Conservation (phyloP, 768 basidiomycete genomes). For the Psilocybe azurescens region DNA sequence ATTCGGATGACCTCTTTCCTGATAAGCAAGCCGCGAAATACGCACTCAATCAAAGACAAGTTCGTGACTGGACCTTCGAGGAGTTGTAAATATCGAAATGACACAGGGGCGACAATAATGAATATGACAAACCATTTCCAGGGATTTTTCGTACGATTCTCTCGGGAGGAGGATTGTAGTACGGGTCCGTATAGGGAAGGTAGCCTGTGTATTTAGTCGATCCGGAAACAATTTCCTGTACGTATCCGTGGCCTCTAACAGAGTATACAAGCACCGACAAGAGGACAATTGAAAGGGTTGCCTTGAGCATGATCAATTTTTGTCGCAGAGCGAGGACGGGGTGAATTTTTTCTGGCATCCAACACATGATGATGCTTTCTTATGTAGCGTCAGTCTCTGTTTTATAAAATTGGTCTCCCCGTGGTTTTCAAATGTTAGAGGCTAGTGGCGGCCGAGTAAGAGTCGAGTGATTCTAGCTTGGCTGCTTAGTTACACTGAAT, state of each 20-base stretch:
- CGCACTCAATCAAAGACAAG: slow-evolving; percentile 43
- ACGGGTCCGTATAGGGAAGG: slow-evolving; percentile 41
- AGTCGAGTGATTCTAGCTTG: not conserved
- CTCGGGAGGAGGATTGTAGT: slow-evolving; percentile 37
- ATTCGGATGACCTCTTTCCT: not conserved
- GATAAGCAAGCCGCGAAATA: not conserved
- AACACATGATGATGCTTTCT: too few species aligned
- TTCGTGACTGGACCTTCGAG: slow-evolving; percentile 41
- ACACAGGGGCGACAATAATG: too few species aligned
- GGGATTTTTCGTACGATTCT: slow-evolving; percentile 49
- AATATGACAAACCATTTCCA: slow-evolving; percentile 37
- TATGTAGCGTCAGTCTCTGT: too few species aligned
- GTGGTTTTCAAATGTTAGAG: not conserved
- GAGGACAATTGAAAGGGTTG: not conserved
- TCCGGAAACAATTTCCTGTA: slow-evolving; percentile 41
- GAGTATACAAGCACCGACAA: slow-evolving; percentile 10
- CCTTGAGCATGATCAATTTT: not conserved
- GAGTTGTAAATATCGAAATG: not conserved
- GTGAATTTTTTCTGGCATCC: too few species aligned
- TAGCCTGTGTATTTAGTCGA: slow-evolving; percentile 42
- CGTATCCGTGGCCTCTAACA: slow-evolving; percentile 42
- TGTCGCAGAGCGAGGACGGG: too few species aligned
- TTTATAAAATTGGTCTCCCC: too few species aligned
- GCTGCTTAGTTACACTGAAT: not conserved
- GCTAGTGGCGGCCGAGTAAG: not conserved